Base-by-base conservation (phyloP, 108 stramenopile genomes). In the Schizochytrium sp. region DNA sequence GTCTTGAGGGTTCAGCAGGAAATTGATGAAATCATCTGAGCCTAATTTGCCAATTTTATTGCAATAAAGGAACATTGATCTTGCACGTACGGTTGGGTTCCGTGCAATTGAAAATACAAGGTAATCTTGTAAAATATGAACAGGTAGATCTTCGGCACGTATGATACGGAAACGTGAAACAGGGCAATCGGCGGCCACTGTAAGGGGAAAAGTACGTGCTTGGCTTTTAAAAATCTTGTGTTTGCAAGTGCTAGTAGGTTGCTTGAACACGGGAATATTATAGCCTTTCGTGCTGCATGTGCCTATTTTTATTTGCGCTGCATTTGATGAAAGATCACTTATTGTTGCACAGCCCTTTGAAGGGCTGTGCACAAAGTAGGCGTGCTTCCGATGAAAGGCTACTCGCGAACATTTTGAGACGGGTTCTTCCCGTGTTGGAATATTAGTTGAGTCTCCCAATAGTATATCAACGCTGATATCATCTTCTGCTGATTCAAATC, bases 281-380 rank as follows among this genome's bases (percentile, higher is more conserved):
- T 44, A 69, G 12, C 8, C 64, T 10, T 7, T 15, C 2, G 12
- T 12, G 5, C 44, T 44, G 15, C 44, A 38, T 44, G 8, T 38
- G 19, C 40, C 10, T 7, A 69, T 1, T 0, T 60, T n/a, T 17
- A n/a, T 1, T n/a, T 1, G 17, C 28, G 59, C 19, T 2, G 28
- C 59, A 1, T 17, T 60, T 44, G 64, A 44, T 44, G 64, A 44
- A 12, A 69, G 3, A 17, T 17, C 13, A 38, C 42, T 10, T 10
- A 38, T 69, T 69, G 64, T 69, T 69, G 64, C 64, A 15, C 64
- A 69, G 12, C 64, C 64, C 40, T 44, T 8, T 8, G 8, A 44
- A 38, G 64, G 10, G 64, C 64, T 69, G 64, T 69, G 64, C 8
- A 69, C 64, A 69, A 69, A 69, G 64, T 69, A 69, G 12, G 12